Base-by-base conservation (phyloP, 2,329 filamentous ascomycete genomes). In the Hirsutella rhossiliensis region DNA sequence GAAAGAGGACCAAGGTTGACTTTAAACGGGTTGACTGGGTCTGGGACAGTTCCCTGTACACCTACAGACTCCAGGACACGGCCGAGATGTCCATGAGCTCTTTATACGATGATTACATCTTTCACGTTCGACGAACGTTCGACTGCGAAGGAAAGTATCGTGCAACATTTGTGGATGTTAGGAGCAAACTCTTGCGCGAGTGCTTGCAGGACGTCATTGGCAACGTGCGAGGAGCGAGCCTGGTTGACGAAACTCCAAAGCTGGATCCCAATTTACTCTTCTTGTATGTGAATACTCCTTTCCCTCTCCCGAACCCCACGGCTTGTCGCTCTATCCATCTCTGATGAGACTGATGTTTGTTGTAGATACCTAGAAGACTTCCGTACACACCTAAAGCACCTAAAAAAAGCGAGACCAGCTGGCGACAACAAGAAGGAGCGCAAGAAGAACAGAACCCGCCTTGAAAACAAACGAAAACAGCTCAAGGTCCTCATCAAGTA, bases 61-160 rank as follows among this genome's bases (percentile, higher is more conserved):
- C 69, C 47, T 76, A 63, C 62, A 75, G 71, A 50, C 64, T 79
- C 3, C 73, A 77, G 43, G 67, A 76, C 38, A 77, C 71, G 7
- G 65, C 71, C 13, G 67, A 75, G 42, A 56, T 64, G 23, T 54
- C 57, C 1, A 54, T 56, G 4, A 68, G 69, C n/a, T 57, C 64
- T 0, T 62, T 84, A 51, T 89, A 87, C 60, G 80, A 89, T 47
- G 78, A 84, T 47, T 92, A 82, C 58, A 73, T 87, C 28, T 94
- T 95, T 60, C 85, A 87, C 20, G 84, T 95, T 15, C 78, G 86
- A 15, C 76, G 88, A 44, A 82, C 77, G 13, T 94, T 95, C 58
- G 82, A 89, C 59, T 87, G 78, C 77, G 84, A 92, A 52, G 86
- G 87, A 49, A 87, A 87, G 54, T 89, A 86, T 54, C 71, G 77